These are phyloP conservation scores for Silene noctiflora DNA, from an alignment of 179 eudicot genomes.

Conservation along the genomic window DNA sequence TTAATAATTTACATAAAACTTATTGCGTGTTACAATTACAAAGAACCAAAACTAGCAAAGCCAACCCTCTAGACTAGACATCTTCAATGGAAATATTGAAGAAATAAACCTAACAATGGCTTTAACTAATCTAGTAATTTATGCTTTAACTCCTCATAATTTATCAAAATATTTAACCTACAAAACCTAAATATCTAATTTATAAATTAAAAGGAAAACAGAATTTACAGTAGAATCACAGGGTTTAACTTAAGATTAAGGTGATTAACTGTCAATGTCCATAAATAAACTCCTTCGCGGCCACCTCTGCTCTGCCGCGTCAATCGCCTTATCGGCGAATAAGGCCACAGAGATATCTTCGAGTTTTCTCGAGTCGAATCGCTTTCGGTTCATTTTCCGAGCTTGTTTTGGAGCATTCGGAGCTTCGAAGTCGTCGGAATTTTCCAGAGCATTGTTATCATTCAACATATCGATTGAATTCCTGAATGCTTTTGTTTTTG, in stretches of 20 bases:
- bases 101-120: slow-evolving; percentile 1
- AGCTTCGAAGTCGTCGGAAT: slow-evolving; percentile 33
- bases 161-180: slow-evolving; percentile 2
- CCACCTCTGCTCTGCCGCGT: slow-evolving; percentile 22
- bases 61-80: neutral
- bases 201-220: neutral
- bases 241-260: slow-evolving; percentile 1
- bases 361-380: slow-evolving; percentile 36
- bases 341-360: slow-evolving; percentile 39
- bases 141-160: neutral
- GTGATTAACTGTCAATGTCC: slow-evolving; percentile 14
- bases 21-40: slow-evolving; percentile 18
- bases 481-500: slow-evolving; percentile 40
- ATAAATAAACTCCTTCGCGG: slow-evolving; percentile 25
- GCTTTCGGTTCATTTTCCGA: slow-evolving; percentile 27
- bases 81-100: slow-evolving; percentile 28
- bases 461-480: slow-evolving; percentile 26
- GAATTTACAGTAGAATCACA: slow-evolving; percentile 10
- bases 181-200: neutral
- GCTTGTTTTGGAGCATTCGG: slow-evolving; percentile 64
- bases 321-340: slow-evolving; percentile 16
- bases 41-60: neutral
- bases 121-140: no score
- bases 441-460: neutral
- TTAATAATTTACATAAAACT: slow-evolving; percentile 4